Percentiles rank a stretch among this genome's conserved stretches.
Conservation (phyloP, 2,329 filamentous ascomycete species). For the Pseudogymnoascus sp. region DNA sequence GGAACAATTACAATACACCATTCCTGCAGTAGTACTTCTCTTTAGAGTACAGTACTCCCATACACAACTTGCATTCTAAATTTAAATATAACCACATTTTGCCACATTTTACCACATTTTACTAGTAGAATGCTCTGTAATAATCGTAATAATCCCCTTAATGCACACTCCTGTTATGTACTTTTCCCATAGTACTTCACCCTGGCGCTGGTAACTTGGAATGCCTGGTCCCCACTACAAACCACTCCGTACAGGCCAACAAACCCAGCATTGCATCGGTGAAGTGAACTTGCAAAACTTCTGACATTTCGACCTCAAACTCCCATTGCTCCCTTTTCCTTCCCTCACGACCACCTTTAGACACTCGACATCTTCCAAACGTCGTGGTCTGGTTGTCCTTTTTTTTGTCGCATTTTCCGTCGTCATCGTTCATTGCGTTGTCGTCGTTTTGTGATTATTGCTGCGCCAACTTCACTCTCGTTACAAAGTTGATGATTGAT, state of each 20-base stretch:
- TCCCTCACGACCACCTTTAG: neutral
- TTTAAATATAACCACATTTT: neutral
- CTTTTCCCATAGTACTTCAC: neutral
- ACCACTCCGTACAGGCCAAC: neutral
- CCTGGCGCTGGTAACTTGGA: neutral
- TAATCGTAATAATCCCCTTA: constrained; percentile 5
- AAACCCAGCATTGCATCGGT: neutral
- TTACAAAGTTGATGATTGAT: constrained; percentile 2
- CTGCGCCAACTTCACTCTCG: neutral
- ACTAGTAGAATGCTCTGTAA: neutral
- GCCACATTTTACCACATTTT: neutral
- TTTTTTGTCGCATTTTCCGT: constrained; percentile 17
- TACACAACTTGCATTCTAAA: neutral
- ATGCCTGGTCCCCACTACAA: neutral
- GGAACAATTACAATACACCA: neutral
- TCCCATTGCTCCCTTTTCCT: constrained; percentile 9
- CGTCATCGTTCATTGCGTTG: constrained; percentile 12
- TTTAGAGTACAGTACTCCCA: neutral
- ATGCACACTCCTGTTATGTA: neutral
- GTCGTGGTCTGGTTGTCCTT: constrained; percentile 11
- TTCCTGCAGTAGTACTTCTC: neutral
- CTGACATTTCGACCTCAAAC: constrained; percentile 10
- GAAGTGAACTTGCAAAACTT: neutral
- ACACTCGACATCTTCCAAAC: constrained; percentile 10
- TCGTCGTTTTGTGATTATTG: constrained; percentile 12